A percentile compares a stretch with the other conserved stretches of the same genome.
Evolutionary conservation across 2,329 filamentous ascomycete species (phyloP).

Genomic region (Diaporthe capsici): DNA sequence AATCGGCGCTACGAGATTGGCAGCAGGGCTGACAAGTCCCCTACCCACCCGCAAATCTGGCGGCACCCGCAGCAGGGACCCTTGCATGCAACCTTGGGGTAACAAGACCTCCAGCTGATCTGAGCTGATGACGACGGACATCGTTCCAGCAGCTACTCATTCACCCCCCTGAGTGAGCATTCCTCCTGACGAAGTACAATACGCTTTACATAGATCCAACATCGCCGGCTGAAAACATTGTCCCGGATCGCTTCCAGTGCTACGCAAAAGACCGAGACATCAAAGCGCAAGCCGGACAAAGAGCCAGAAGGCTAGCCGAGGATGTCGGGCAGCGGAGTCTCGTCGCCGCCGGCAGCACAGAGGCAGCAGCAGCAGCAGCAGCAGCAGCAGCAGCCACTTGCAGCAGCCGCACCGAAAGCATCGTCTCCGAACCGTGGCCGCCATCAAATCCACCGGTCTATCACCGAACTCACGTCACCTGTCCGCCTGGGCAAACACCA

Average conservation of each 20-base stretch:
- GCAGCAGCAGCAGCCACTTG: constrained; percentile 10
- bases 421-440: constrained; percentile 56
- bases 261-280: neutral
- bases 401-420: constrained; percentile 41
- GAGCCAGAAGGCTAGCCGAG: constrained; percentile 10
- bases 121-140: constrained; percentile 21
- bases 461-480: constrained; percentile 67
- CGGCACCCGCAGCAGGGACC: constrained; percentile 27
- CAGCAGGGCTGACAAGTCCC: constrained; percentile 31
- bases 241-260: neutral
- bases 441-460: constrained; percentile 69
- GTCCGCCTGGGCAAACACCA: constrained; percentile 57
- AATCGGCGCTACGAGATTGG: constrained; percentile 36
- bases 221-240: constrained; percentile 16
- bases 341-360: constrained; percentile 30
- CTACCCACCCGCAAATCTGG: constrained; percentile 34
- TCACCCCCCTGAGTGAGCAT: constrained; percentile 14
- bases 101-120: constrained; percentile 22
- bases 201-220: constrained; percentile 12
- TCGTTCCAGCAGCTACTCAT: constrained; percentile 2
- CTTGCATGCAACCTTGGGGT: constrained; percentile 26
- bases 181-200: constrained; percentile 17
- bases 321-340: constrained; percentile 38
- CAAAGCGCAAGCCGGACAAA: constrained; percentile 10
- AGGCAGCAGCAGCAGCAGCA: constrained; percentile 15